A percentile compares a stretch with the other conserved stretches of the same genome.
These are phyloP conservation scores for Gonapodya sp. DNA, from an alignment of 192 early-diverging fungal species.

Conservation along the genomic window DNA sequence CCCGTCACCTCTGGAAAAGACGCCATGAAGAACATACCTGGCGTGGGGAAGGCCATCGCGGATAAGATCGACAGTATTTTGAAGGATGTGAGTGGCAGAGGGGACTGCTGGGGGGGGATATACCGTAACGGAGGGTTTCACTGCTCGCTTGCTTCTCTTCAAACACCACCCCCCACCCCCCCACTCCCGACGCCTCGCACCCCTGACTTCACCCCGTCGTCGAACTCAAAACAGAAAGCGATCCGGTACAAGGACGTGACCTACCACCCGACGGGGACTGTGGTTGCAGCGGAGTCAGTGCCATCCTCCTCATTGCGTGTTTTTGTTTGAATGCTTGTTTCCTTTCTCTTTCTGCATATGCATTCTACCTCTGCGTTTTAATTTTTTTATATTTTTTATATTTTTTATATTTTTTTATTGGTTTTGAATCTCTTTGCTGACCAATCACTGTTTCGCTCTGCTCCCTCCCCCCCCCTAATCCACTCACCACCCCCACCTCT, in stretches of 20 bases:
- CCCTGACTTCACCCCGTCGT: too few relatives aligned
- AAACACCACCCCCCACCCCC: background rate
- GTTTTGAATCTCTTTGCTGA: background rate
- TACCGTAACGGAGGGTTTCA: background rate
- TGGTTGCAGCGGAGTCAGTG: background rate
- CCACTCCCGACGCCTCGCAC: background rate
- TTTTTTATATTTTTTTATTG: background rate
- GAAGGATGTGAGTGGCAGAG: background rate
- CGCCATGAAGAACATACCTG: slow-evolving; percentile 1
- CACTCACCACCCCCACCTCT: too few relatives aligned
- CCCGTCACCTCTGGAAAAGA: background rate
- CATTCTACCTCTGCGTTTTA: background rate
- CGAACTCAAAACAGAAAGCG: too few relatives aligned
- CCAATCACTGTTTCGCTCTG: too few relatives aligned
- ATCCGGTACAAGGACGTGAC: background rate
- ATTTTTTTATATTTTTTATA: background rate
- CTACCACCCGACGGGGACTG: background rate
- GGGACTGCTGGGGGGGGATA: background rate
- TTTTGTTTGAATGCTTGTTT: background rate
- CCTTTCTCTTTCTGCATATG: background rate
- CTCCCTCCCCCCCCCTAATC: too few relatives aligned
- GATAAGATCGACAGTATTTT: slow-evolving; percentile 4
- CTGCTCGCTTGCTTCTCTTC: background rate
- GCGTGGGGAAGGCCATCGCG: slow-evolving; percentile 3
- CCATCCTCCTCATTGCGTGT: background rate